Conservation (phyloP, 2,329 filamentous ascomycete species). For the Hypoxylon sp. region DNA sequence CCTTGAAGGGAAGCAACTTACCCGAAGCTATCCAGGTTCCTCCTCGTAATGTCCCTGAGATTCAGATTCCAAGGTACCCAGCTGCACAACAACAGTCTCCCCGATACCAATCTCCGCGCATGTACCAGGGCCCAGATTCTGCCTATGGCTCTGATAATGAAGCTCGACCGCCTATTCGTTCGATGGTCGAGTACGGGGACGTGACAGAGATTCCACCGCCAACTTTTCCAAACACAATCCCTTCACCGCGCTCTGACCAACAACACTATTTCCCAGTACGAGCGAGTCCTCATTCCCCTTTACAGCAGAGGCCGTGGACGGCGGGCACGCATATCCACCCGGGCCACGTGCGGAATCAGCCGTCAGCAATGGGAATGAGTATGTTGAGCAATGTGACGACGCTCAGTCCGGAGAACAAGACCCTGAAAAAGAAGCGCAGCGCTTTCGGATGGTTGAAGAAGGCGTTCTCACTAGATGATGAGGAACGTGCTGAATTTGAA, state of each 20-base stretch:
- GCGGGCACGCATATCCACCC: conserved; percentile 58
- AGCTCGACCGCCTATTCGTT: conserved; percentile 56
- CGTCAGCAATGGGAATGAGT: conserved; percentile 70
- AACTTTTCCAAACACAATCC: conserved; percentile 57
- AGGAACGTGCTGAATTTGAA: conserved; percentile 73
- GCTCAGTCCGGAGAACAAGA: conserved; percentile 59
- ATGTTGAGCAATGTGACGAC: conserved; percentile 70
- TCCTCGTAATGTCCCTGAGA: conserved; percentile 57
- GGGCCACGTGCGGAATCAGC: conserved; percentile 62
- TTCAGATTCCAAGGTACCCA: conserved; percentile 54
- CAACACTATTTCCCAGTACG: conserved; percentile 75
- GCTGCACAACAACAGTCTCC: conserved; percentile 39
- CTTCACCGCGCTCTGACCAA: conserved; percentile 67
- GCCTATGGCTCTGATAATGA: conserved; percentile 66
- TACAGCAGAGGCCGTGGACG: conserved; percentile 73
- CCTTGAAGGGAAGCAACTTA: conserved; percentile 64
- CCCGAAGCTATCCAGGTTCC: conserved; percentile 70
- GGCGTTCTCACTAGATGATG: conserved; percentile 75
- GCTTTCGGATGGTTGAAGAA: conserved; percentile 79
- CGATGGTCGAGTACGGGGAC: conserved; percentile 53
- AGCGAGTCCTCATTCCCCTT: conserved; percentile 74
- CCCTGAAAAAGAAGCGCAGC: conserved; percentile 76
- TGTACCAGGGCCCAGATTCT: conserved; percentile 61
- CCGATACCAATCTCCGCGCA: conserved; percentile 45
- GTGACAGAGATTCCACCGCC: conserved; percentile 55